Conservation (phyloP, 2,329 filamentous ascomycete genomes). For the Beauveria australis region DNA sequence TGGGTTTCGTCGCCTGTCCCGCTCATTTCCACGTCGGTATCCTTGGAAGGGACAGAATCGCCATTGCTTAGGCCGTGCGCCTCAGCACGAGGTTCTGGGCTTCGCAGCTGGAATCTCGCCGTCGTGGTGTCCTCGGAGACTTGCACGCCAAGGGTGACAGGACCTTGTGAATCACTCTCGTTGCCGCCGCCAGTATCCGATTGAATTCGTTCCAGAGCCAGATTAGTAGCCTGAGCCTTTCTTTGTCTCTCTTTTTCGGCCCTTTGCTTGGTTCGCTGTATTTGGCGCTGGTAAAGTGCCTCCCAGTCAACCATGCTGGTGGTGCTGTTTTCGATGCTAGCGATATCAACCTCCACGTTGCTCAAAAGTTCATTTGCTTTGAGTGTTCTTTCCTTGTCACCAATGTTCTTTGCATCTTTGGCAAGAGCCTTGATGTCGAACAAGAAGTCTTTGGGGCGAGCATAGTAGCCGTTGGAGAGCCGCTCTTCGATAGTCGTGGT, state of each 20-base stretch:
- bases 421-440: conserved; percentile 77
- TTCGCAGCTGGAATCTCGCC: conserved; percentile 48
- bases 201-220: conserved; percentile 34
- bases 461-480: conserved; percentile 95
- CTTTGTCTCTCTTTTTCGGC: conserved; percentile 57
- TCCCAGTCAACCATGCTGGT: conserved; percentile 65
- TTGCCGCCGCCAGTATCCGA: conserved; percentile 43
- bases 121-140: conserved; percentile 45
- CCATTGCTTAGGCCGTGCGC: conserved; percentile 46
- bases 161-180: conserved; percentile 46
- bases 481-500: conserved; percentile 89
- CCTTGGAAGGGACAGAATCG: conserved; percentile 39
- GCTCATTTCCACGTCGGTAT: conserved; percentile 54
- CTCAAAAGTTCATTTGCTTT: conserved; percentile 87
- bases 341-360: conserved; percentile 91
- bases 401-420: conserved; percentile 73
- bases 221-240: conserved; percentile 48
- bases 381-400: conserved; percentile 74
- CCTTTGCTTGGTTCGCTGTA: conserved; percentile 52
- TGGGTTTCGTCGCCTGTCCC: conserved; percentile 42
- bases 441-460: conserved; percentile 80
- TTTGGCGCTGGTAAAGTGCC: conserved; percentile 65
- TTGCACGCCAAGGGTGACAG: conserved; percentile 55
- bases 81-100: conserved; percentile 30
- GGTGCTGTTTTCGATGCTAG: conserved; percentile 62